Evolutionary conservation across 306 rosid genomes (phyloP).

Genomic region (Comarum palustre): DNA sequence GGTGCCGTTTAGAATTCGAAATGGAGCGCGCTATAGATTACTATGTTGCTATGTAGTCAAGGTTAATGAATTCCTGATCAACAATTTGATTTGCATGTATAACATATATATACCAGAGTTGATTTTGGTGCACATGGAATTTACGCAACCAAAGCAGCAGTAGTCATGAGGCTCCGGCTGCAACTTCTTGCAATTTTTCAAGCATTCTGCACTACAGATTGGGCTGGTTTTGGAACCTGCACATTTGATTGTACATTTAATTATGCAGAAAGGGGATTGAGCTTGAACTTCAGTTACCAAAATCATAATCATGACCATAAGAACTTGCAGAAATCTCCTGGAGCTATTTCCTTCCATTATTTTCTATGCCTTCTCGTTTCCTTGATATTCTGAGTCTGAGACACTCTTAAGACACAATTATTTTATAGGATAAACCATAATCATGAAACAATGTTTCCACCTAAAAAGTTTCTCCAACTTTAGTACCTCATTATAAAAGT

Average conservation of each 20-base stretch:
- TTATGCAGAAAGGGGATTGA: background rate
- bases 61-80: background rate
- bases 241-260: background rate
- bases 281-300: background rate
- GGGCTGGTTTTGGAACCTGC: background rate
- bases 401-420: too few relatives aligned
- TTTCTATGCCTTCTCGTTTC: too few relatives aligned
- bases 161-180: background rate
- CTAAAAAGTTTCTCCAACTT: too few relatives aligned
- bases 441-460: too few relatives aligned
- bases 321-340: too few relatives aligned
- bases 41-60: background rate
- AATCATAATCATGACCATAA: background rate
- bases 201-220: background rate
- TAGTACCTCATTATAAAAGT: too few relatives aligned
- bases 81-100: background rate
- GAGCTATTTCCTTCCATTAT: too few relatives aligned
- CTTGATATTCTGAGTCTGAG: too few relatives aligned
- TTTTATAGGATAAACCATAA: too few relatives aligned
- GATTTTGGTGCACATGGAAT: background rate
- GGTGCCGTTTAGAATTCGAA: too few relatives aligned
- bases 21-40: too few relatives aligned
- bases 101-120: background rate
- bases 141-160: background rate
- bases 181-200: background rate